Evolutionary conservation across 2,329 filamentous ascomycete genomes (phyloP), one percentile per base, ranked within the genome.

Genomic region (Hortaea sp.): DNA sequence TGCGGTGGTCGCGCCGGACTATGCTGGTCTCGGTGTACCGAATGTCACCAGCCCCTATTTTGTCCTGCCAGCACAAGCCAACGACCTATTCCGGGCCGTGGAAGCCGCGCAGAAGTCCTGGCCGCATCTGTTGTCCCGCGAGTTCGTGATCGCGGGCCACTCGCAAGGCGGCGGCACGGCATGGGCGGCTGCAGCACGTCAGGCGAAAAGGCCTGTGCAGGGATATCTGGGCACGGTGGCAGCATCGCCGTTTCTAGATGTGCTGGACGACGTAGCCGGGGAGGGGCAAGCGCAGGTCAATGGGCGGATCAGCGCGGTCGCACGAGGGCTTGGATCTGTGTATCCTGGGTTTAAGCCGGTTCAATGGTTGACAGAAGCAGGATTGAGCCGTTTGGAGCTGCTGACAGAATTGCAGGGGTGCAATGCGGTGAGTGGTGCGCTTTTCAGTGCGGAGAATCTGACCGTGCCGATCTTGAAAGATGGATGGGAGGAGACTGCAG

Each of bases 101-200:
- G 45, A 59, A 11, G 72, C 73, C 0, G 70, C 70, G 1, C 62
- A 61, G 10, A 50, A 50, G 9, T 68, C 69, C 0, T 76, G 73
- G 47, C 58, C 67, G 0, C 54, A 56, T 1, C 30, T 47, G 4
- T 51, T 57, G 1, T 53, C 69, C 1, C 59, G 54, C 1, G 52
- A 66, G 0, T 77, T 73, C 45, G 68, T 73, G 11, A 60, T 65
- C 27, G 63, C 71, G 52, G 71, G 72, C 6, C 69, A 74, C 48
- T 70, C 65, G 7, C 69, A 76, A 56, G 73, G 72, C 20, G 72
- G 70, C 6, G 64, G 62, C 1, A 66, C 63, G 0, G 66, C 67
- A 0, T 76, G 72, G 72, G 57, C 57, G 3, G 49, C 60, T 35
- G 64, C 66, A 7, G 56, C 69, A 39, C 52, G 59, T 13, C 64